These are phyloP conservation scores for Brassica balearica DNA, from an alignment of 441 rosid species.

Conservation along the genomic window DNA sequence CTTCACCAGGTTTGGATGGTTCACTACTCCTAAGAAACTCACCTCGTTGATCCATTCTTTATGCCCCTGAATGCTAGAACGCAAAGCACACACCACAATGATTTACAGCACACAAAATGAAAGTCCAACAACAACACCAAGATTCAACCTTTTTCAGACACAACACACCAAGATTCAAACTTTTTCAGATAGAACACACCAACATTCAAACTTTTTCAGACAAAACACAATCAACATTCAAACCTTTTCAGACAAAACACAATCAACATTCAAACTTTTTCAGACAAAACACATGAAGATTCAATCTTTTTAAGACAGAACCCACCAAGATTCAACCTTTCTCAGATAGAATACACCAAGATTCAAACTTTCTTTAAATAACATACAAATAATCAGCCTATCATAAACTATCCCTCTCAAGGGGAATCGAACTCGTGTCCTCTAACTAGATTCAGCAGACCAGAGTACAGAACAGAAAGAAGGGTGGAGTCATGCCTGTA, in stretches of 20 bases:
- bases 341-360: neutral
- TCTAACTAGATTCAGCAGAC: constrained; percentile 12
- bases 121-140: neutral
- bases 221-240: neutral
- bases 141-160: neutral
- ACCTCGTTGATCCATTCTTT: constrained; percentile 99
- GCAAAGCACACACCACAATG: constrained; percentile 43
- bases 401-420: neutral
- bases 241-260: neutral
- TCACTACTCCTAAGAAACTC: constrained; percentile 84
- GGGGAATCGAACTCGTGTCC: neutral
- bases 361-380: neutral
- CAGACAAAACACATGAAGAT: neutral
- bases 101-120: constrained; percentile 8
- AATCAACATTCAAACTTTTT: neutral
- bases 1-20: constrained; percentile 95
- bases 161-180: neutral
- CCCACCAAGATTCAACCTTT: neutral
- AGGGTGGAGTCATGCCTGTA: constrained; percentile 76
- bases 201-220: neutral
- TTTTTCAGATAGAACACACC: neutral
- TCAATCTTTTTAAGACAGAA: neutral
- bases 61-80: constrained; percentile 94
- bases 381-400: neutral
- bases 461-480: neutral